Evolutionary conservation across 2,329 filamentous ascomycete genomes (phyloP).

Genomic region (Scedosporium dehoogii): DNA sequence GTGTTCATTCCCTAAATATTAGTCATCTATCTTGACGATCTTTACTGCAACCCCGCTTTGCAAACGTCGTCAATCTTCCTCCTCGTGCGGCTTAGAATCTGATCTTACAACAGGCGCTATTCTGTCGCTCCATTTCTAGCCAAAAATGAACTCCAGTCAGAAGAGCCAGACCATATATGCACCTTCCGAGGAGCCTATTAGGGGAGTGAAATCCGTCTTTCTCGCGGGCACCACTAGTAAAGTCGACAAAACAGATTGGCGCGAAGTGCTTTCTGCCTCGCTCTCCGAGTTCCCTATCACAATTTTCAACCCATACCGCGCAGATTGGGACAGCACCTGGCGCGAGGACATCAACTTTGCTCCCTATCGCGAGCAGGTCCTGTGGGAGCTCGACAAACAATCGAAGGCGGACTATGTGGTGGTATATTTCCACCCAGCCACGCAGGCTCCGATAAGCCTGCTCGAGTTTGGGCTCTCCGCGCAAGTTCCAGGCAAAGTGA

Average conservation of each 20-base stretch:
- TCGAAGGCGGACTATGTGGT: slow-evolving; percentile 42
- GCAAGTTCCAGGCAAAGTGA: slow-evolving; percentile 25
- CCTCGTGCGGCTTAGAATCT: too few relatives aligned
- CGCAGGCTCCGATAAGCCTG: slow-evolving; percentile 45
- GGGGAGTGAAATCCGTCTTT: slow-evolving; percentile 33
- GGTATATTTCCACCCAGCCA: slow-evolving; percentile 44
- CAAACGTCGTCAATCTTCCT: too few relatives aligned
- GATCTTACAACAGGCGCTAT: too few relatives aligned
- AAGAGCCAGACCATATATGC: slow-evolving; percentile 20
- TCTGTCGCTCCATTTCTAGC: too few relatives aligned
- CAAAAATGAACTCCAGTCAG: neutral
- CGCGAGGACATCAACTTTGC: slow-evolving; percentile 34
- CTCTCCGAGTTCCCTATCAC: slow-evolving; percentile 38
- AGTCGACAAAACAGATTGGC: slow-evolving; percentile 37
- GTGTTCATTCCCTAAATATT: too few relatives aligned
- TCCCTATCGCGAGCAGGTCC: slow-evolving; percentile 42
- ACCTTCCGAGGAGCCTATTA: slow-evolving; percentile 13
- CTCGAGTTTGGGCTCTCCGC: slow-evolving; percentile 50
- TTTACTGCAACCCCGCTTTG: too few relatives aligned
- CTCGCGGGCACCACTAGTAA: slow-evolving; percentile 47
- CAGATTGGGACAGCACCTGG: slow-evolving; percentile 46
- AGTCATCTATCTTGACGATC: too few relatives aligned
- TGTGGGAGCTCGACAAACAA: slow-evolving; percentile 52
- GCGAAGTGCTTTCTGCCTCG: slow-evolving; percentile 27
- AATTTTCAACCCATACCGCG: slow-evolving; percentile 46